Evolutionary conservation across 2,329 filamentous ascomycete genomes (phyloP).

Genomic region (Aspergillus japonicus): DNA sequence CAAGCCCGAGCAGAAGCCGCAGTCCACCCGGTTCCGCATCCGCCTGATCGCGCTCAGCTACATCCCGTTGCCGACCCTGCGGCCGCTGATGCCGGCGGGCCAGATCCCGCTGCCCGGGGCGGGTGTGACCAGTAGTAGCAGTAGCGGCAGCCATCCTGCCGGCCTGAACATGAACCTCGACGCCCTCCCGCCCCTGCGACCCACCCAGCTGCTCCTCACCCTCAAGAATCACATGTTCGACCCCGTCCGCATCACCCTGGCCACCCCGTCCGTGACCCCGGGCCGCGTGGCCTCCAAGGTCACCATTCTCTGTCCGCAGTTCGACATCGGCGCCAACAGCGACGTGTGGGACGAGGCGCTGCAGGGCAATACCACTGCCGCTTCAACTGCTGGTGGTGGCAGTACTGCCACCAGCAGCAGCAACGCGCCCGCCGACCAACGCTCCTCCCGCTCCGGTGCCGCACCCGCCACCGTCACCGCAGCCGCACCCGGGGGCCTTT

Average conservation of each 20-base stretch:
- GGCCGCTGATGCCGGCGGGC: conserved; percentile 49
- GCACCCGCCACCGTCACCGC: neutral
- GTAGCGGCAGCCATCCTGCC: conserved; percentile 22
- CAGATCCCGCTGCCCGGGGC: conserved; percentile 34
- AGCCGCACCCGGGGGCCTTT: conserved; percentile 24
- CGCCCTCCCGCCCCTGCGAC: conserved; percentile 49
- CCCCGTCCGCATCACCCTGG: conserved; percentile 79
- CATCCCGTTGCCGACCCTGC: conserved; percentile 73
- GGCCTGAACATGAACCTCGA: conserved; percentile 50
- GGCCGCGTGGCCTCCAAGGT: conserved; percentile 75
- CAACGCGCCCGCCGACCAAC: conserved; percentile 27
- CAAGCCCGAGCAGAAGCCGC: conserved; percentile 88
- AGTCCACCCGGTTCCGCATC: conserved; percentile 87
- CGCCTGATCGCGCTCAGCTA: conserved; percentile 83
- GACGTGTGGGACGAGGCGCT: conserved; percentile 91
- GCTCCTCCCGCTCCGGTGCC: conserved; percentile 44
- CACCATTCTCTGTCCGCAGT: conserved; percentile 90
- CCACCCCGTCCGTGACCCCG: conserved; percentile 76
- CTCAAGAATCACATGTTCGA: conserved; percentile 96
- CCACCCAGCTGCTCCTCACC: conserved; percentile 79
- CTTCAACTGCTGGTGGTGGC: conserved; percentile 15
- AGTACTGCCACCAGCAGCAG: neutral
- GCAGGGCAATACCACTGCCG: conserved; percentile 43
- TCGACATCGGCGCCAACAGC: conserved; percentile 92
- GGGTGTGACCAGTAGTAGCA: conserved; percentile 19